These are phyloP conservation scores for Pythium dissimile DNA, from an alignment of 352 stramenopile species.

Conservation along the genomic window DNA sequence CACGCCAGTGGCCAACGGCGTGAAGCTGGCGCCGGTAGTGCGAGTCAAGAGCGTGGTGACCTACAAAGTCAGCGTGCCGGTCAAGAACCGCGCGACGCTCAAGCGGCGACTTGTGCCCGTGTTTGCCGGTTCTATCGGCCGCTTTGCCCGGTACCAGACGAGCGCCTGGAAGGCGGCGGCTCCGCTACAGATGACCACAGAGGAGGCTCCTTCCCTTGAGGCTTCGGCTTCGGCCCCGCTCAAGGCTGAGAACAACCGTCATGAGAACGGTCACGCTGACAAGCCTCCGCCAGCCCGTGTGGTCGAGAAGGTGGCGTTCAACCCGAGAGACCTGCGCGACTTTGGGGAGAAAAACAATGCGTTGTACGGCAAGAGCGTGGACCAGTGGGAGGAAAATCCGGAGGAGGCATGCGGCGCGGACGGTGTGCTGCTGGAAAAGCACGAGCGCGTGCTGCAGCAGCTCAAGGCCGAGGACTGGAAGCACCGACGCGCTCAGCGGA, in stretches of 20 bases:
- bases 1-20: constrained; percentile 1
- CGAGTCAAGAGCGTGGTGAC: constrained; percentile 7
- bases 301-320: constrained; percentile 41
- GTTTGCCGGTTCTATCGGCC: constrained; percentile 15
- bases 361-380: constrained; percentile 61
- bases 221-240: too few species aligned
- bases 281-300: background rate
- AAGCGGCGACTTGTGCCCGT: constrained; percentile 20
- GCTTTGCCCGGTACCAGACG: constrained; percentile 34
- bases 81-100: constrained; percentile 24
- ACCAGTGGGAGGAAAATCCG: constrained; percentile 54
- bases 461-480: constrained; percentile 77
- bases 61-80: constrained; percentile 15
- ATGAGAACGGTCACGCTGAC: background rate
- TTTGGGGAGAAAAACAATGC: constrained; percentile 59
- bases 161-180: constrained; percentile 14
- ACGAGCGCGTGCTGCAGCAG: constrained; percentile 65
- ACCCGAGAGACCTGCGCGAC: constrained; percentile 49
- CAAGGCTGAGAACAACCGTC: too few species aligned
- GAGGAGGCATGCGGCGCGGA: constrained; percentile 31
- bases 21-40: constrained; percentile 6
- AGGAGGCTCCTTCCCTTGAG: background rate
- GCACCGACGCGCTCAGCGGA: constrained; percentile 55
- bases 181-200: constrained; percentile 2
- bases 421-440: constrained; percentile 39